Evolutionary conservation across 352 stramenopile species (phyloP).

Genomic region (Hyaloperonospora brassicae): DNA sequence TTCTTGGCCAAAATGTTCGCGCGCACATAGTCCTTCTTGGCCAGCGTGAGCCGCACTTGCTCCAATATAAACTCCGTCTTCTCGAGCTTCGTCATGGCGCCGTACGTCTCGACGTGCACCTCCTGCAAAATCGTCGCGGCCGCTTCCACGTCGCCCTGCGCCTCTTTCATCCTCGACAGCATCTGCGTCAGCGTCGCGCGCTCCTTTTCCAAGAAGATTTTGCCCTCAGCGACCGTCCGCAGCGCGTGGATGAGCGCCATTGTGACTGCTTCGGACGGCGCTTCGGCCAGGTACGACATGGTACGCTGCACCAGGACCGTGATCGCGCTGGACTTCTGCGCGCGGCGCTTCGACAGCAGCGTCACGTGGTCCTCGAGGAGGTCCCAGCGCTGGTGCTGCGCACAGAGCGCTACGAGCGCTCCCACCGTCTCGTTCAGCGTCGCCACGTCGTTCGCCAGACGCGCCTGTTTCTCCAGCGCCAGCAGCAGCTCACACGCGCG

Average conservation of each 20-base stretch:
- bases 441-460: slow-evolving; percentile 73
- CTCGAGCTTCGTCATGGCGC: slow-evolving; percentile 95
- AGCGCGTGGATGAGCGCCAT: slow-evolving; percentile 92
- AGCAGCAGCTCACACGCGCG: slow-evolving; percentile 79
- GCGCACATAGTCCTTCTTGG: slow-evolving; percentile 95
- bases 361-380: slow-evolving; percentile 82
- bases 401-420: slow-evolving; percentile 69
- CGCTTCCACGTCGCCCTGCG: slow-evolving; percentile 86
- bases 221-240: slow-evolving; percentile 92
- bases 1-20: slow-evolving; percentile 96
- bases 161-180: slow-evolving; percentile 89
- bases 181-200: slow-evolving; percentile 89
- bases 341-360: slow-evolving; percentile 82
- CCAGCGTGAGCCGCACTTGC: slow-evolving; percentile 94
- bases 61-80: slow-evolving; percentile 99
- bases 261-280: slow-evolving; percentile 78
- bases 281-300: slow-evolving; percentile 73
- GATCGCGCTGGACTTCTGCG: slow-evolving; percentile 84
- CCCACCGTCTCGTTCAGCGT: slow-evolving; percentile 80
- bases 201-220: slow-evolving; percentile 98
- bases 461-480: slow-evolving; percentile 75
- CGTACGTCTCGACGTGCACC: slow-evolving; percentile 97
- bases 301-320: slow-evolving; percentile 77
- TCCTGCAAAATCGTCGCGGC: slow-evolving; percentile 95
- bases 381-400: slow-evolving; percentile 82